These are phyloP conservation scores for Blepharisma japonicum DNA, from an alignment of 73 alveolate species.

Conservation along the genomic window DNA sequence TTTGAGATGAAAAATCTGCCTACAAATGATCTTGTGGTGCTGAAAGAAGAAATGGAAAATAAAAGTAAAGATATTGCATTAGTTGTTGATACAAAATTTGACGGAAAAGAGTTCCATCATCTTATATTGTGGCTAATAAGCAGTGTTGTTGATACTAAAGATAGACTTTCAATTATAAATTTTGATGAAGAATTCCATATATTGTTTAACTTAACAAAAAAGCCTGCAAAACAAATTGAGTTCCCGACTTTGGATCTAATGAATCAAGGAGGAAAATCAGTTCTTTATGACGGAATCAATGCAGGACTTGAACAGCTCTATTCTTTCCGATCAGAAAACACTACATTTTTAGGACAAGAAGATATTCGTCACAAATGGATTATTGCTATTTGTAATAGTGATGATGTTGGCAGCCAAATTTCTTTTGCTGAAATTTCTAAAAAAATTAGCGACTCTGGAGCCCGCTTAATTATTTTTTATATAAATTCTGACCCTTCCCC, in stretches of 20 bases:
- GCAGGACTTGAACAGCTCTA: neutral
- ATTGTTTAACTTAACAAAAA: constrained; percentile 17
- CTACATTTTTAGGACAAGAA: neutral
- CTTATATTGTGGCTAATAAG: neutral
- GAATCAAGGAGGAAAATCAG: neutral
- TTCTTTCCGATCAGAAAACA: neutral
- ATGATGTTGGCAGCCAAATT: neutral
- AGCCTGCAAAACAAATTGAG: neutral
- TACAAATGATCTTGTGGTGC: neutral
- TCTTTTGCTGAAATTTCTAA: neutral
- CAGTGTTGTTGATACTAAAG: neutral
- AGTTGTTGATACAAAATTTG: neutral
- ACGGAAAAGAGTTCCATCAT: neutral
- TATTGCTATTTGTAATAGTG: neutral
- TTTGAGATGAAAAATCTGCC: neutral
- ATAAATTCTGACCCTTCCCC: too few relatives aligned
- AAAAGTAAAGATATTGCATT: neutral
- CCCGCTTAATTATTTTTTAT: neutral
- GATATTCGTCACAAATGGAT: constrained; percentile 5
- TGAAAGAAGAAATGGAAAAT: neutral
- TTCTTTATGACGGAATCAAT: neutral
- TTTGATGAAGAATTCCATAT: neutral
- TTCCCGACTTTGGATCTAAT: neutral
- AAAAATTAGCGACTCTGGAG: neutral
- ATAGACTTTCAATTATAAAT: neutral